Conservation (phyloP, 2,329 filamentous ascomycete species). For the Lecanoromycetidae sp. region DNA sequence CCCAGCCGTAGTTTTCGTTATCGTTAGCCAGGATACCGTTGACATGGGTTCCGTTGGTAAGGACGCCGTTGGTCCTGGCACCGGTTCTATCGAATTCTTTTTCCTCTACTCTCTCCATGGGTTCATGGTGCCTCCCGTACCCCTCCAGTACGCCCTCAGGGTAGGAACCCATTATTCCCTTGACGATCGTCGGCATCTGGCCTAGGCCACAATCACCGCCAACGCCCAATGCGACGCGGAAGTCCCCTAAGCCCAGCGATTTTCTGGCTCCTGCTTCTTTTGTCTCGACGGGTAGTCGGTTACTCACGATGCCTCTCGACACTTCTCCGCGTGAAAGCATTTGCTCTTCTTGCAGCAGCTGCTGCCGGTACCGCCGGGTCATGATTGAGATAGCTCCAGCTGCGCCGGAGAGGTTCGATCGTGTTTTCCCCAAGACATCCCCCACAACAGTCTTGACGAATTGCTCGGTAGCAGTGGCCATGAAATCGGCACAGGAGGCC, state of each 20-base stretch:
- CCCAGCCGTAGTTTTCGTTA: constrained; percentile 40
- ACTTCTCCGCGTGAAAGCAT: constrained; percentile 61
- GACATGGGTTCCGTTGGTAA: constrained; percentile 36
- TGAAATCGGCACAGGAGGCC: constrained; percentile 44
- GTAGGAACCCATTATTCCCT: constrained; percentile 57
- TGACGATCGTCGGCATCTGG: constrained; percentile 63
- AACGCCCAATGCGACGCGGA: constrained; percentile 63
- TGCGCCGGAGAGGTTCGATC: constrained; percentile 44
- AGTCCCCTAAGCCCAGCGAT: constrained; percentile 63
- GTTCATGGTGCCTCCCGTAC: constrained; percentile 26
- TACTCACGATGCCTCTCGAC: constrained; percentile 55
- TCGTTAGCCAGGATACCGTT: constrained; percentile 38
- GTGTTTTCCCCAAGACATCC: constrained; percentile 41
- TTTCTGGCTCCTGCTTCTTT: constrained; percentile 61
- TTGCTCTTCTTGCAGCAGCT: constrained; percentile 65
- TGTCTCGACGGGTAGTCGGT: constrained; percentile 68
- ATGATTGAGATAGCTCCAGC: constrained; percentile 60
- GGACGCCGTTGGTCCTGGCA: constrained; percentile 1
- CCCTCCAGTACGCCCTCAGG: constrained; percentile 64
- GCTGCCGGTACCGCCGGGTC: constrained; percentile 63
- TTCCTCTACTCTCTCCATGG: constrained; percentile 12
- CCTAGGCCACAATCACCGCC: constrained; percentile 62
- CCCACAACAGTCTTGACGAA: constrained; percentile 51
- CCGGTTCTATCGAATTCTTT: constrained; percentile 10
- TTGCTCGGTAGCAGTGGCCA: constrained; percentile 50